Conservation (phyloP, 495 filamentous ascomycete species). For the Lasiosphaeria hispida region DNA sequence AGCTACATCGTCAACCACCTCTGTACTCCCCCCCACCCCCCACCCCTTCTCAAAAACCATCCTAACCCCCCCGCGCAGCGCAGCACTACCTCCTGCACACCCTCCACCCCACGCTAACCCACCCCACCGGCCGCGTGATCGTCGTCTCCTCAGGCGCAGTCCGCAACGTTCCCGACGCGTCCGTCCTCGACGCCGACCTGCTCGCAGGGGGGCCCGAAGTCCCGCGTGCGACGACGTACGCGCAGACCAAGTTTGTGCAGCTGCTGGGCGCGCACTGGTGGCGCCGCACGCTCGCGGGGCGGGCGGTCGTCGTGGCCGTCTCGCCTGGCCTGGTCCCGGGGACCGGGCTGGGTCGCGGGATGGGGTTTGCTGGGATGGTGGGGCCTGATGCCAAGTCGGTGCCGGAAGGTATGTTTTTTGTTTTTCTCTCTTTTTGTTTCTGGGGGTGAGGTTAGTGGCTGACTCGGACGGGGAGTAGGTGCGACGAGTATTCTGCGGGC, state of each 20-base stretch:
- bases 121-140: slow-evolving; percentile 38
- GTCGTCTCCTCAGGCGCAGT: slow-evolving; percentile 42
- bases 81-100: slow-evolving; percentile 46
- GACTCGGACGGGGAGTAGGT: slow-evolving; percentile 26
- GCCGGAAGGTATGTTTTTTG: slow-evolving; percentile 33
- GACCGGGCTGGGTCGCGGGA: slow-evolving; percentile 31
- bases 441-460: background rate
- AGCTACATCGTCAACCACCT: slow-evolving; percentile 44
- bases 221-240: slow-evolving; percentile 24
- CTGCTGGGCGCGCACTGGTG: slow-evolving; percentile 48
- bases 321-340: slow-evolving; percentile 43
- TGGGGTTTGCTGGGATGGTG: slow-evolving; percentile 12
- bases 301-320: slow-evolving; percentile 41
- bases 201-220: slow-evolving; percentile 26
- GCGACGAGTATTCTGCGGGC: slow-evolving; percentile 40
- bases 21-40: slow-evolving; percentile 23
- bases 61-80: slow-evolving; percentile 21
- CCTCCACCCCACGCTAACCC: slow-evolving; percentile 38
- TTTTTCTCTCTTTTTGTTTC: background rate
- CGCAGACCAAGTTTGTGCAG: slow-evolving; percentile 42
- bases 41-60: background rate
- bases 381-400: slow-evolving; percentile 40
- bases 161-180: slow-evolving; percentile 30
- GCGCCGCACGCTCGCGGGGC: slow-evolving; percentile 42
- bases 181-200: slow-evolving; percentile 32